Evolutionary conservation across 1,284 basidiomycete species (phyloP), one percentile per base, ranked within the genome.

Genomic region (Fomitopsis pinicola): DNA sequence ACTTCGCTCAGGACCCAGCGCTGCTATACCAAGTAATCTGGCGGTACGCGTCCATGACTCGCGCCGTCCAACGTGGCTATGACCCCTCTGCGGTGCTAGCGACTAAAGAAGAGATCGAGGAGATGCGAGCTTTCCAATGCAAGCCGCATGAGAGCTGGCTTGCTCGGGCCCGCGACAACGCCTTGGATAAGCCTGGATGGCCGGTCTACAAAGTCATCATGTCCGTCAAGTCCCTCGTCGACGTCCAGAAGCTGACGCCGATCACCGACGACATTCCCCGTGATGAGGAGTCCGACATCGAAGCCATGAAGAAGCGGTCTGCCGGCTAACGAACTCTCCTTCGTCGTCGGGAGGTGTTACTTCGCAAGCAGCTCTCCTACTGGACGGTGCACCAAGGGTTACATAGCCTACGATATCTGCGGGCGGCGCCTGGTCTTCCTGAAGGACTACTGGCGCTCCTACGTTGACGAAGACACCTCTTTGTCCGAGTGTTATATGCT

Each of bases 11-110:
- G 17, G 14, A 62, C 5, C 62, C 62, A 3, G n/a, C 36, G 2
- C 8, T 57, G 9, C 59, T 68, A 6, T 33, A 42, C 26, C 45
- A 63, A n/a, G 64, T 67, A 52, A 42, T 68, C 9, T 63, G 60
- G 59, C 60, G 64, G 3, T 66, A 58, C 19, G 59, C 59, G 9
- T 30, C 61, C 30, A 57, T 64, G 55, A 30, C 15, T 5, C 28
- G 17, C 17, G n/a, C n/a, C n/a, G 54, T 10, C 1, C 12, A 59
- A 28, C 61, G 62, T 3, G 66, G 68, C 5, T 64, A 53, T 54
- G 66, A 69, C 44, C 62, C 62, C 8, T 63, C 57, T 10, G 57
- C 30, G 5, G n/a, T 22, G 14, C 22, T 26, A 3, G 53, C 59
- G 1, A 40, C 53, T 5, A 19, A 26, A 2, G 59, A 60, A 10